Conservation (phyloP, 2,329 filamentous ascomycete species). For the Neonectria magnoliae region DNA sequence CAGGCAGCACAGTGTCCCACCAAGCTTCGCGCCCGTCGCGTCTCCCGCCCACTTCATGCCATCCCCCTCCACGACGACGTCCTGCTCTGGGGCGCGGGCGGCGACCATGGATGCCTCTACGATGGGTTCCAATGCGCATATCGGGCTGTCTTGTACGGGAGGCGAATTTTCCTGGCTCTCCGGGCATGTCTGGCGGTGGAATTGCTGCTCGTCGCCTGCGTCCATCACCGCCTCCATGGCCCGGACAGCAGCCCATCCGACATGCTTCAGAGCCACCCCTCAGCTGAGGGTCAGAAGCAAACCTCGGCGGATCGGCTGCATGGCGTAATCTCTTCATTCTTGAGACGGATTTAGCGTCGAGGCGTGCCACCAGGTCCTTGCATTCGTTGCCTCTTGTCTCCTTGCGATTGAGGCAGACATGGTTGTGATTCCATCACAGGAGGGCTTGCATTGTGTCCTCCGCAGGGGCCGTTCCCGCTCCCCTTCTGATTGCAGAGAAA, state of each 20-base stretch:
- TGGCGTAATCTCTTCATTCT: constrained; percentile 44
- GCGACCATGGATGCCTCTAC: constrained; percentile 43
- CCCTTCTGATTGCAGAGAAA: constrained; percentile 2
- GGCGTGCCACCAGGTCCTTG: constrained; percentile 21
- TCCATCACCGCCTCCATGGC: constrained; percentile 7
- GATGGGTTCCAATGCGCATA: constrained; percentile 22
- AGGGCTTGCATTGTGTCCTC: constrained; percentile 1
- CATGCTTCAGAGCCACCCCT: constrained; percentile 36
- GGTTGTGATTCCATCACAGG: constrained; percentile 13
- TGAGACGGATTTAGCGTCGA: constrained; percentile 29
- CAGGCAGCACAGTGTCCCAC: constrained; percentile 46
- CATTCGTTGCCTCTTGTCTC: constrained; percentile 30
- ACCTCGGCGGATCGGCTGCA: constrained; percentile 41
- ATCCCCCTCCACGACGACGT: constrained; percentile 48
- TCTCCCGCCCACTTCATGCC: constrained; percentile 54
- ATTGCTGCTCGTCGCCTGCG: constrained; percentile 24
- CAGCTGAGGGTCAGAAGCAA: constrained; percentile 39
- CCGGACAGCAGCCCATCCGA: constrained; percentile 23
- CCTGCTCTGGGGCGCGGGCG: constrained; percentile 22
- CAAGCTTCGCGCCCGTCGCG: constrained; percentile 56
- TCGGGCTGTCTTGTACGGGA: background rate
- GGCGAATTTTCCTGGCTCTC: constrained; percentile 39
- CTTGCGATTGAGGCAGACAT: constrained; percentile 27
- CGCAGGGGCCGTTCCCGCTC: background rate
- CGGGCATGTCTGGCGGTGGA: constrained; percentile 32